Conservation (phyloP, 2,329 filamentous ascomycete species). For the Penicillium janthinellum region DNA sequence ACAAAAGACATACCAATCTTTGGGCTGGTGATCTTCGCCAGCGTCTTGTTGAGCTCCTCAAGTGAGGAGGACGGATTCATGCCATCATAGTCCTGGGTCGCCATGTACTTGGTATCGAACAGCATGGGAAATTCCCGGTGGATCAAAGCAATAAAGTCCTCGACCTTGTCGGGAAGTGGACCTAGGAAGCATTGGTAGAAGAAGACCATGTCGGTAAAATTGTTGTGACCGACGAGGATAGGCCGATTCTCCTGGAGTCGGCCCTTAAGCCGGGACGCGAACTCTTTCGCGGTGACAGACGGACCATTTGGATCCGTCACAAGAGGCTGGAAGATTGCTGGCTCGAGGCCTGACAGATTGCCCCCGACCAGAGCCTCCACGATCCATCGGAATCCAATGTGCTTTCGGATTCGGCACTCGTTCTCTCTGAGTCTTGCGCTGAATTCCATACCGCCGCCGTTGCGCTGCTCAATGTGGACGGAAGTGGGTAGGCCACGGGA, state of each 20-base stretch:
- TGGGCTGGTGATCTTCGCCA: slow-evolving; percentile 30
- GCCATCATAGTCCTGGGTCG: slow-evolving; percentile 57
- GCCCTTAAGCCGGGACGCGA: slow-evolving; percentile 38
- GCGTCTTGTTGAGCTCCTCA: slow-evolving; percentile 30
- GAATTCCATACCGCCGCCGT: slow-evolving; percentile 38
- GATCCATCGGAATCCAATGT: slow-evolving; percentile 51
- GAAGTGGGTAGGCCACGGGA: slow-evolving; percentile 42
- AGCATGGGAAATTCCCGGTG: slow-evolving; percentile 59
- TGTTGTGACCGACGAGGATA: slow-evolving; percentile 63
- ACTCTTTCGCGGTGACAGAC: slow-evolving; percentile 26
- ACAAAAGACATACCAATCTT: slow-evolving; percentile 31
- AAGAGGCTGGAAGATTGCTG: slow-evolving; percentile 34
- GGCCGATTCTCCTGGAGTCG: slow-evolving; percentile 50
- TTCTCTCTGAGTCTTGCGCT: slow-evolving; percentile 34
- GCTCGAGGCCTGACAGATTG: slow-evolving; percentile 40
- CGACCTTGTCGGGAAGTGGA: slow-evolving; percentile 56
- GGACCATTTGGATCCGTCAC: slow-evolving; percentile 23
- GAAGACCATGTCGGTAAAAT: slow-evolving; percentile 65
- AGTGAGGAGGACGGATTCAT: slow-evolving; percentile 49
- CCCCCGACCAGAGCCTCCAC: slow-evolving; percentile 49
- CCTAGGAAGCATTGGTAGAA: slow-evolving; percentile 63
- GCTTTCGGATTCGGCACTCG: slow-evolving; percentile 32
- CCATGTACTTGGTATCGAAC: slow-evolving; percentile 66
- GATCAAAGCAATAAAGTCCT: slow-evolving; percentile 55
- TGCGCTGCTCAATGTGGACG: slow-evolving; percentile 44